Evolutionary conservation across 2,329 filamentous ascomycete genomes (phyloP).

Genomic region (Didymella pomorum): DNA sequence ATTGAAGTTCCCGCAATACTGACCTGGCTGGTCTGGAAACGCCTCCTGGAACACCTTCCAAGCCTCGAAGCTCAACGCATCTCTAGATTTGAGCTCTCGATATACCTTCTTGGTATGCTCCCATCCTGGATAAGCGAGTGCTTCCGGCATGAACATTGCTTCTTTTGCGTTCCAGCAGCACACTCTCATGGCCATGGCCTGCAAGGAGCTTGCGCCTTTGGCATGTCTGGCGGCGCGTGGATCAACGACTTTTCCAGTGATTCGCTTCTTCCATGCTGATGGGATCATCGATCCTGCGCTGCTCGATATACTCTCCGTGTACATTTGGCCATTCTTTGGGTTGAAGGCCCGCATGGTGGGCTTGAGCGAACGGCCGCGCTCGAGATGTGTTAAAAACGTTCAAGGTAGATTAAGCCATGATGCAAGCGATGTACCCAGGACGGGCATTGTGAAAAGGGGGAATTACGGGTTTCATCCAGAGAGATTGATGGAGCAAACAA

Average conservation of each 20-base stretch:
- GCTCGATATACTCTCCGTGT: conserved; percentile 2
- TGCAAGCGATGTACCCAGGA: background rate
- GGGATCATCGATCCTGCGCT: background rate
- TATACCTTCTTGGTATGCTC: conserved; percentile 3
- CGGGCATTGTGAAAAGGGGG: background rate
- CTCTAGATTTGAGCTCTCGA: conserved; percentile 3
- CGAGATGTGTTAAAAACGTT: background rate
- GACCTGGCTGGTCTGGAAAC: background rate
- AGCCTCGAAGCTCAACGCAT: conserved; percentile 6
- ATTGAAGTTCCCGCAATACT: background rate
- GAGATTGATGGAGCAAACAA: background rate
- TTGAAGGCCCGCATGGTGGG: conserved; percentile 6
- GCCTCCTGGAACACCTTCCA: conserved; percentile 10
- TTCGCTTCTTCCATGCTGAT: background rate
- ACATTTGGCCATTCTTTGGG: conserved; percentile 9
- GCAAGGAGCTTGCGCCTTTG: background rate
- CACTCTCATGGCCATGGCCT: conserved; percentile 3
- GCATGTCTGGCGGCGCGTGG: background rate
- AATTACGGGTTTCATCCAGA: background rate
- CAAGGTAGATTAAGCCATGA: background rate
- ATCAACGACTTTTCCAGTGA: background rate
- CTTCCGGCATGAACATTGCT: conserved; percentile 6
- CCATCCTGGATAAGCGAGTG: conserved; percentile 3
- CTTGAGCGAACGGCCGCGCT: background rate
- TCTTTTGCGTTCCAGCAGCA: conserved; percentile 12